Evolutionary conservation across 768 basidiomycete genomes (phyloP).

Genomic region (Boletus reticuloceps): DNA sequence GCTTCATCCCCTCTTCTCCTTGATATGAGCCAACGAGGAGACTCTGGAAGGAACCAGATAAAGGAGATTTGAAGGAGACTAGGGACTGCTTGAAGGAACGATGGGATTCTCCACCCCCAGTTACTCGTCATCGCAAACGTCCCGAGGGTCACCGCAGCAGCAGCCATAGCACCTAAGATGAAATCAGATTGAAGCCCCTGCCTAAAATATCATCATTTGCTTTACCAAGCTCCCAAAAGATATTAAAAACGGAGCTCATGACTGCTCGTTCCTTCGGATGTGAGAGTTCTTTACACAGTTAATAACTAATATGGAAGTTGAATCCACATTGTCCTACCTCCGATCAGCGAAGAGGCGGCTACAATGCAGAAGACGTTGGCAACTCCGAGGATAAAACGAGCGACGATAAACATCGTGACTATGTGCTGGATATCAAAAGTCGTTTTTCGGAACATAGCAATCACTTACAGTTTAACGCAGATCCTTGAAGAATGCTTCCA

Average conservation of each 20-base stretch:
- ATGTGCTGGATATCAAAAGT: neutral
- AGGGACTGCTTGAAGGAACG: constrained; percentile 53
- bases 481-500: constrained; percentile 9
- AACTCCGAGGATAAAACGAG: constrained; percentile 18
- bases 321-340: constrained; percentile 4
- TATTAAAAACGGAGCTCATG: neutral
- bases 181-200: neutral
- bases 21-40: constrained; percentile 59
- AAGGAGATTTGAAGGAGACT: constrained; percentile 49
- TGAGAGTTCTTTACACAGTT: constrained; percentile 1
- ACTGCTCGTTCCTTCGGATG: constrained; percentile 12
- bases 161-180: constrained; percentile 13
- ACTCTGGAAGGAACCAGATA: constrained; percentile 57
- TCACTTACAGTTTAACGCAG: constrained; percentile 9
- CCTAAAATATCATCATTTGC: too few relatives aligned
- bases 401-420: constrained; percentile 16
- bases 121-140: constrained; percentile 53
- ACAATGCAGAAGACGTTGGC: constrained; percentile 10
- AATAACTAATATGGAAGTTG: neutral
- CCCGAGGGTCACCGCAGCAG: constrained; percentile 56
- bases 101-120: constrained; percentile 7
- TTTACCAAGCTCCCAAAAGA: neutral
- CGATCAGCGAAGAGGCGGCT: constrained; percentile 19
- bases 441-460: too few relatives aligned
- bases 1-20: constrained; percentile 52